Base-by-base conservation (phyloP, 108 stramenopile species). In the Pseudonitzschia multiseries region DNA sequence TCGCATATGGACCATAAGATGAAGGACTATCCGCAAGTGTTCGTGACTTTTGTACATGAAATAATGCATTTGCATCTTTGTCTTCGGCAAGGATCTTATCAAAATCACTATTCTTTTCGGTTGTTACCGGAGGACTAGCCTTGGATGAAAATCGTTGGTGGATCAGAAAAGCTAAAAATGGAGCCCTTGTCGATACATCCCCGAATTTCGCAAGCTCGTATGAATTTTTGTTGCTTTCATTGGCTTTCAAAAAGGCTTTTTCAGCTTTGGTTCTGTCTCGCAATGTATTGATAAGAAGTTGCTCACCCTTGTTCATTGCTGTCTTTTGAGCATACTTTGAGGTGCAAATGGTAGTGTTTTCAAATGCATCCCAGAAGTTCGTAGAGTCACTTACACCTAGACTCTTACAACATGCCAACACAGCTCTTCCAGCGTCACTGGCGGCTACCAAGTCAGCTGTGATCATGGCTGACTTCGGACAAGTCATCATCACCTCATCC, bases 1-100 rank as follows among this genome's bases (percentile, higher is more conserved):
- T 79, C 18, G 90, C 89, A 70, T 94, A 94, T n/a, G 93, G 93
- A 40, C 78, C 89, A 84, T 92, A 94, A 8, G 89, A 86, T 60
- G 61, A 69, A 3, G 89, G 88, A 20, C 79, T 65, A 1, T 52
- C 81, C 14, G 70, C 56, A 4, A 67, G 36, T 54, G 63, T 57
- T 22, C 41, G 54, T 65, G 72, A 54, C 54, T 27, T 28, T 8
- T 50, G 21, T 36, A 57, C 66, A 22, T 50, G 33, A 22, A 61
- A 48, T 63, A 86, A 67, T n/a, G 83, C 83, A 48, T 76, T 80
- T 36, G 32, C 22, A 53, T 63, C 57, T 24, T 31, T 29, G n/a
- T 78, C 82, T 27, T 70, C 75, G 3, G 74, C 78, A 22, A 65
- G 36, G 9, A 68, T 56, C 13, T 72, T 41, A 31, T 56, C 65